Base-by-base conservation (phyloP, 306 rosid species). In the cucumber (Cucumis sativus) region DNA sequence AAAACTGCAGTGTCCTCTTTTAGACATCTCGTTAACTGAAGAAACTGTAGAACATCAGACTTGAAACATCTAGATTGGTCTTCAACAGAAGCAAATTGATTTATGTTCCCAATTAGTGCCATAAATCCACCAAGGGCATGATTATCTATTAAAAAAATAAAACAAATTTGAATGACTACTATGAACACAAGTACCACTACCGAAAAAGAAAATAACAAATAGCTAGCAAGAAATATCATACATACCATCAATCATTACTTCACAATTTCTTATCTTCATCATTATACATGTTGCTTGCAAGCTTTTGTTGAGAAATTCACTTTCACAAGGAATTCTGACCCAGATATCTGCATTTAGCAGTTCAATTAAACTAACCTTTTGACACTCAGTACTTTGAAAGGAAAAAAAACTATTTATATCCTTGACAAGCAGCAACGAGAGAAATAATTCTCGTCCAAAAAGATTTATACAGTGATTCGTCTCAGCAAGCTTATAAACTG, bases 31-130 rank as follows among this genome's bases (percentile, higher is more conserved):
- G 85, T 86, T 85, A 81, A 81, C 79, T 92, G 85, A 63, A 85
- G 82, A 82, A 91, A 94, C 79, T 90, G 92, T 39, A 58, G 81
- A 87, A 92, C 91, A 89, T 94, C 96, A 64, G 97, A 86, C 68
- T 82, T 88, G 84, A 90, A 94, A 84, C 88, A 86, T 77, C 79
- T 84, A 17, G 93, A 88, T 75, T 84, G 87, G 76, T 90, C 90
- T 33, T 76, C 84, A 79, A 89, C 80, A 12, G 80, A 75, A 59
- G 90, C 82, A 62, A 95, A 87, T 58, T 80, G 87, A 77, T 86
- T 87, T 68, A 95, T 76, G 64, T 84, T 87, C 80, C 87, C 87
- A 68, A 8, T 47, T 59, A 94, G 74, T 67, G 97, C 97, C 81
- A 78, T 69, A 78, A 90, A 83, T 84, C 97, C 97, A 86, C 75